Conservation (phyloP, 768 basidiomycete species). For the Lanmaoa pseudosensibilis region DNA sequence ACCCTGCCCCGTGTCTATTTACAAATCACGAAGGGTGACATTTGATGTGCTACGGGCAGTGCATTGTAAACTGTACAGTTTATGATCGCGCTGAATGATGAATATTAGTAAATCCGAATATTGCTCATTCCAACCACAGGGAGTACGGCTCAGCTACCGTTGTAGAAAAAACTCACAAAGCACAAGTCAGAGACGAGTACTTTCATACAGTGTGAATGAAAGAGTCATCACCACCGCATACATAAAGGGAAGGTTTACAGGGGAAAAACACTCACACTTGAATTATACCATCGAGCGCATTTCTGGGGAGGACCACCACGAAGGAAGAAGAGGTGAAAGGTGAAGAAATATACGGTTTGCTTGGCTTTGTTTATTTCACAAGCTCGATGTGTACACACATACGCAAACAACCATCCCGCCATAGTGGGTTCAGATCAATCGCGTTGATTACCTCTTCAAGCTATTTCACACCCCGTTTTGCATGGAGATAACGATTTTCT, state of each 20-base stretch:
- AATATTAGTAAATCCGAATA: constrained; percentile 10
- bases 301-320: neutral
- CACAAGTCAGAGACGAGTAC: constrained; percentile 39
- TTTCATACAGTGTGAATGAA: constrained; percentile 80
- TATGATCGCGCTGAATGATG: neutral
- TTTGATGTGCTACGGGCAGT: neutral
- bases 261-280: constrained; percentile 20
- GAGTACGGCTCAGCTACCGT: constrained; percentile 73
- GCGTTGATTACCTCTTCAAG: neutral
- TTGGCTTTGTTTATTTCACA: constrained; percentile 24
- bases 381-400: constrained; percentile 4
- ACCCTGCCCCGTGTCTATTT: neutral
- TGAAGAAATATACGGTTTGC: neutral
- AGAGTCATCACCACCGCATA: constrained; percentile 50
- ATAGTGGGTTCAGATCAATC: neutral
- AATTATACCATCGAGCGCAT: neutral
- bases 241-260: constrained; percentile 2
- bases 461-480: neutral
- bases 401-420: constrained; percentile 16
- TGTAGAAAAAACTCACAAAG: constrained; percentile 68
- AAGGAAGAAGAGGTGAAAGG: neutral
- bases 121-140: constrained; percentile 2
- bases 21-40: neutral
- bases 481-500: constrained; percentile 2
- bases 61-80: neutral